Evolutionary conservation across 805 yeast species (phyloP).

Genomic region (Metahyphopichia silvanorum): DNA sequence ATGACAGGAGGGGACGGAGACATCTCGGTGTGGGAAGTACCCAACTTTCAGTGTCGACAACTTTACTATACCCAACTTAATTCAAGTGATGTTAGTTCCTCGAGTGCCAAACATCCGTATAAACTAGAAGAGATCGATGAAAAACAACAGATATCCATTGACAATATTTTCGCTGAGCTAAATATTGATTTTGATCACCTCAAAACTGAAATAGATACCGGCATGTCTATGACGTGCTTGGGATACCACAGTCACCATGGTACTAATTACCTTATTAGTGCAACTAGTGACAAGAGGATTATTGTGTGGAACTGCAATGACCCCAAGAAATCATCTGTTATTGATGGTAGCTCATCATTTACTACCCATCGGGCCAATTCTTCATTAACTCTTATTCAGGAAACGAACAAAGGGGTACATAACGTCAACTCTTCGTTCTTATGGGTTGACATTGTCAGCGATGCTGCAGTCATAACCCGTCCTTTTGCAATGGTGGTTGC

Average conservation of each 20-base stretch:
- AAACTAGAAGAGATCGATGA: conserved; percentile 16
- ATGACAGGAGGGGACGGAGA: conserved; percentile 68
- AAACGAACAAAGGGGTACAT: conserved; percentile 21
- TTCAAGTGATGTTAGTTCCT: too few species aligned
- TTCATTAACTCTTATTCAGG: conserved; percentile 8
- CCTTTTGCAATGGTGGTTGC: conserved; percentile 63
- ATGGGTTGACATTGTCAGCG: conserved; percentile 52
- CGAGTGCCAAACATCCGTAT: conserved; percentile 19
- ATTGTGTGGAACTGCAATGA: conserved; percentile 25
- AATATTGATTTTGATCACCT: conserved; percentile 15
- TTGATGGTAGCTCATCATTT: conserved; percentile 3
- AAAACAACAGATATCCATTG: conserved; percentile 10
- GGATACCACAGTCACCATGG: neutral
- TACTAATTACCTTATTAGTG: conserved; percentile 14
- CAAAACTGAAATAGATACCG: neutral
- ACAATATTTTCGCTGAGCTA: conserved; percentile 14
- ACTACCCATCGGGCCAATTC: conserved; percentile 9
- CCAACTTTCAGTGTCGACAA: conserved; percentile 54
- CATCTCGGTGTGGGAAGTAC: conserved; percentile 73
- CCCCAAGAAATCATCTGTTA: conserved; percentile 9
- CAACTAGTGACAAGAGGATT: conserved; percentile 25
- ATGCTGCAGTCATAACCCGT: conserved; percentile 38
- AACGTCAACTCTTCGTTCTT: too few species aligned
- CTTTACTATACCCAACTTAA: too few species aligned
- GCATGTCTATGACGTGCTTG: conserved; percentile 11